Base-by-base conservation (phyloP, 2,329 filamentous ascomycete genomes). In the Didymella exigua region DNA sequence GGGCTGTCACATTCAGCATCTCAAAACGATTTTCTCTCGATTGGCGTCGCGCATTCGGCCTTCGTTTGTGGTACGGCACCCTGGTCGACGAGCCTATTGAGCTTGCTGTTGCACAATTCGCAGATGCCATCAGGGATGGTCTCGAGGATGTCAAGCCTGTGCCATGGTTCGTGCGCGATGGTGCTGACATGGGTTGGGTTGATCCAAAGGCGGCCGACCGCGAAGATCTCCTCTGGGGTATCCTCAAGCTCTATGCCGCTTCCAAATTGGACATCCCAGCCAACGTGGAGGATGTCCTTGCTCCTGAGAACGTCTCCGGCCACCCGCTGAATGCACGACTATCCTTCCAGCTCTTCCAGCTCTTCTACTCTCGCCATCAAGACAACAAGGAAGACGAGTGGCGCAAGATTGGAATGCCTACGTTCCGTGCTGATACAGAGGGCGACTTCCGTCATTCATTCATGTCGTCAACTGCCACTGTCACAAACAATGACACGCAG, bases 1-100 rank as follows among this genome's bases (percentile, higher is more conserved):
- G 89, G 38, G 84, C 89, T 33, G 84, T 87, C 13, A 88, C 88
- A 0, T 96, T 99, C 70, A 83, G 87, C 49, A 90, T 99, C 61
- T 90, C 91, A 1, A 84, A 89, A 66, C 87, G 88, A 41, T 99
- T 97, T 71, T 86, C 86, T 4, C 81, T 99, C 30, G 90, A 96
- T 72, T 99, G 95, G 95, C 88, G 91, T 73, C 93, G 96, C 70
- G 88, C 93, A 0, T 96, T 99, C 74, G 93, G 91, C 10, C 82
- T 99, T 44, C 87, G 93, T 37, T 81, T 99, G 1, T 98, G 92
- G 90, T 99, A 96, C 73, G 88, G 87, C 38, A 89, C 87, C 34
- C 81, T 84, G 2, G 79, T 84, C 29, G 81, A 86, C 33, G 89
- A 92, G 38, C 83, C 86, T 30, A 81, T 97, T 37, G 85, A 88